A percentile compares a stretch with the other conserved stretches of the same genome.
Evolutionary conservation across 352 stramenopile species (phyloP).

Genomic region (Globisporangium splendens): DNA sequence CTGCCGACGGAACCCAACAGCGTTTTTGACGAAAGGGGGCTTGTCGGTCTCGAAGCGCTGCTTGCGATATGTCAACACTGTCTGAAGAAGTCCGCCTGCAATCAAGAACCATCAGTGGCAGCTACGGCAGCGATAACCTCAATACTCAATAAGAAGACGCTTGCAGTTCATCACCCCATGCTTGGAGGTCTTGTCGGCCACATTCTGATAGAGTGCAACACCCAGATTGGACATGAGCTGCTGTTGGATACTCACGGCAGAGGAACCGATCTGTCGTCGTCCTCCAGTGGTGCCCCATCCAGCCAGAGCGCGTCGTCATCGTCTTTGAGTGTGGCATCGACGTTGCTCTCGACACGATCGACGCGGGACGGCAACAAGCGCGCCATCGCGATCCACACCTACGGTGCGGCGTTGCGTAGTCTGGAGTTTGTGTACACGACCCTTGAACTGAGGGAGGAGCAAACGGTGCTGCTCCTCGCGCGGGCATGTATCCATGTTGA

Average conservation of each 20-base stretch:
- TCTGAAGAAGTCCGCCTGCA: not conserved
- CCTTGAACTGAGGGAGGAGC: constrained; percentile 50
- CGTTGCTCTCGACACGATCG: constrained; percentile 3
- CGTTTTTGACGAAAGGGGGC: constrained; percentile 69
- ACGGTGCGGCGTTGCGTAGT: constrained; percentile 34
- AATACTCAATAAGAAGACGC: constrained; percentile 32
- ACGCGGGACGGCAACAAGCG: constrained; percentile 47
- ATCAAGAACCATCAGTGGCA: not conserved
- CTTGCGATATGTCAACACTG: constrained; percentile 19
- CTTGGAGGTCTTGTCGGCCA: constrained; percentile 61
- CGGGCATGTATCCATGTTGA: constrained; percentile 50
- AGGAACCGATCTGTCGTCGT: too few species aligned
- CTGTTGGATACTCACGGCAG: constrained; percentile 10
- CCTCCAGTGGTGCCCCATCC: too few species aligned
- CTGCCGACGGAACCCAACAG: constrained; percentile 56
- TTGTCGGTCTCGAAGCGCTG: constrained; percentile 57
- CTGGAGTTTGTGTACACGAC: constrained; percentile 44
- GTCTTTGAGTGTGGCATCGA: not conserved
- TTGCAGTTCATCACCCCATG: constrained; percentile 22
- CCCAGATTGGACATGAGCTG: constrained; percentile 43
- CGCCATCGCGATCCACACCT: constrained; percentile 47
- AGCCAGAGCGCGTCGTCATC: not conserved
- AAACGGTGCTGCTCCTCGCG: constrained; percentile 60
- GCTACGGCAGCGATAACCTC: not conserved
- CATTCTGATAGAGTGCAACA: constrained; percentile 68